Conservation (phyloP, 768 basidiomycete genomes). For the Phallus indusiatus region DNA sequence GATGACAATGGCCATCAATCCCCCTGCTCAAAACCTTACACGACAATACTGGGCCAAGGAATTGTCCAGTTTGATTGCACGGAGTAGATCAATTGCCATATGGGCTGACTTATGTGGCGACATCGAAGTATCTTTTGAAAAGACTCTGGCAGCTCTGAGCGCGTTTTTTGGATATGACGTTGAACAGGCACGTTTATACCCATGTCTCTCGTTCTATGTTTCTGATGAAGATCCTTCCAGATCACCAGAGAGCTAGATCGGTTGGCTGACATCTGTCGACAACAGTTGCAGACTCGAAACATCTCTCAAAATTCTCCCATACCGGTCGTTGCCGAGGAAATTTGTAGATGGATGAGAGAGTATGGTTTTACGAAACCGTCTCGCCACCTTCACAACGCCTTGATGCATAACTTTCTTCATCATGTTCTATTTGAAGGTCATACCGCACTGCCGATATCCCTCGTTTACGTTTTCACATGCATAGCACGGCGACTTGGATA, state of each 20-base stretch:
- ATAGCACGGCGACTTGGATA: slow-evolving; percentile 44
- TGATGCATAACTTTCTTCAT: slow-evolving; percentile 53
- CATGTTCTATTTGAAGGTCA: slow-evolving; percentile 41
- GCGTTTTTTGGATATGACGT: slow-evolving; percentile 40
- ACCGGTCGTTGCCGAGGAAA: slow-evolving; percentile 27
- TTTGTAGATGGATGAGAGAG: slow-evolving; percentile 43
- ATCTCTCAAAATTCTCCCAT: slow-evolving; percentile 24
- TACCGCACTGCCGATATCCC: slow-evolving; percentile 47
- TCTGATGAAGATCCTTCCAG: slow-evolving; percentile 21
- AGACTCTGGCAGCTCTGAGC: slow-evolving; percentile 40
- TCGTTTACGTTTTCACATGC: slow-evolving; percentile 49
- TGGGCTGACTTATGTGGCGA: slow-evolving; percentile 24
- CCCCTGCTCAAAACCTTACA: slow-evolving; percentile 26
- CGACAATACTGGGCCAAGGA: slow-evolving; percentile 42
- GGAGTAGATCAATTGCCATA: slow-evolving; percentile 28
- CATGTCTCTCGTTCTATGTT: not conserved
- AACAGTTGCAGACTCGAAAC: slow-evolving; percentile 25
- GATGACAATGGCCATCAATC: not conserved
- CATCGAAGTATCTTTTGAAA: slow-evolving; percentile 28
- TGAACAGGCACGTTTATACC: slow-evolving; percentile 26
- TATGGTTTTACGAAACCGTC: slow-evolving; percentile 32
- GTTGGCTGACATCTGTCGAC: slow-evolving; percentile 32
- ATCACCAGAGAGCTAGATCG: slow-evolving; percentile 30
- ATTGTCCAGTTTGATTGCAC: slow-evolving; percentile 35
- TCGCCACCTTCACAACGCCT: slow-evolving; percentile 29